These are phyloP conservation scores for Periconia macrospinosa DNA, from an alignment of 2,329 filamentous ascomycete genomes.

Conservation along the genomic window DNA sequence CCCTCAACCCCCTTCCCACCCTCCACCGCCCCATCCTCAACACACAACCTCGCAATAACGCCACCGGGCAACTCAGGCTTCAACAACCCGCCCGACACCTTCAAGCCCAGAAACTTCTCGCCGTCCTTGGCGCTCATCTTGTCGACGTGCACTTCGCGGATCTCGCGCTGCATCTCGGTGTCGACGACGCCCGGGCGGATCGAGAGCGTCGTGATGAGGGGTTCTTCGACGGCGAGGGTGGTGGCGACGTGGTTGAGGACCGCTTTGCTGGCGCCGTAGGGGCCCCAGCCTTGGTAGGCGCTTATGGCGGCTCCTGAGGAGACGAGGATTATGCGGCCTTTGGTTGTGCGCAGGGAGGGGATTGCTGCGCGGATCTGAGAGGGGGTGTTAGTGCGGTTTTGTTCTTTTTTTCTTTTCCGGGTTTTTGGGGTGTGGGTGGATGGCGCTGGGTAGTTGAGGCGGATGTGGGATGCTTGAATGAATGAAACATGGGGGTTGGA, in stretches of 20 bases:
- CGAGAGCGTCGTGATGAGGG: conserved; percentile 70
- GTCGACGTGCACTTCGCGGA: conserved; percentile 69
- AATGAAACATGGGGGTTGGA: too few species aligned
- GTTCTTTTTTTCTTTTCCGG: neutral
- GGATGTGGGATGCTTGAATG: too few species aligned
- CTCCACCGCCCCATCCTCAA: conserved; percentile 50
- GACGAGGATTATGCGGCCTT: conserved; percentile 74
- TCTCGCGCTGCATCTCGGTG: conserved; percentile 85
- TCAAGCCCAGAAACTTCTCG: conserved; percentile 68
- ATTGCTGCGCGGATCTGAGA: conserved; percentile 70
- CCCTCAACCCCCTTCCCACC: conserved; percentile 59
- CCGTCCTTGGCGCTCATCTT: conserved; percentile 61
- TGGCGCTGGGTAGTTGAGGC: too few species aligned
- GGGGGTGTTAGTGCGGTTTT: neutral
- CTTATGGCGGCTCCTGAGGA: conserved; percentile 75
- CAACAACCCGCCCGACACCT: conserved; percentile 71
- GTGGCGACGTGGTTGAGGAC: conserved; percentile 77
- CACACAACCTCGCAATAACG: conserved; percentile 79
- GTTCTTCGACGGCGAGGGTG: conserved; percentile 76
- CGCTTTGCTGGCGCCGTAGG: conserved; percentile 82
- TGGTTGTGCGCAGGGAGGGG: conserved; percentile 65
- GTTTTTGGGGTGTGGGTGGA: too few species aligned
- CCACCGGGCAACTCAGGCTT: conserved; percentile 81
- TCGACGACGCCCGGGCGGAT: conserved; percentile 81
- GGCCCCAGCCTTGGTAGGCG: conserved; percentile 73